Evolutionary conservation across 805 yeast species (phyloP).

Genomic region (Yarrowia deformans): DNA sequence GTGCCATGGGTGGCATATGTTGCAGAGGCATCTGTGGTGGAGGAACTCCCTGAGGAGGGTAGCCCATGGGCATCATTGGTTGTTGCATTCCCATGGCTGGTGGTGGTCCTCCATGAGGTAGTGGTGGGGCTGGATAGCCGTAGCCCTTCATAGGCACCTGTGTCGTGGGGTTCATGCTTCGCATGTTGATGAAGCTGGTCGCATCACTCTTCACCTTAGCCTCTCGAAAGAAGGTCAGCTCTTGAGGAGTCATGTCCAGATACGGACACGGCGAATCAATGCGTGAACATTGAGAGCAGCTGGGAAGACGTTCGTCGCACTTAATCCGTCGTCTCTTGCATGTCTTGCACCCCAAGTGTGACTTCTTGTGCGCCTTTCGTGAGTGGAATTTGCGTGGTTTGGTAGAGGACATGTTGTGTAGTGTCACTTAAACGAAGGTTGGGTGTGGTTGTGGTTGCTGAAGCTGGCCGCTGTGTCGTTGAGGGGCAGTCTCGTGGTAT

Average conservation of each 20-base stretch:
- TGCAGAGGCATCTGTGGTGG: slow-evolving; percentile 28
- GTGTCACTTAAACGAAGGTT: slow-evolving; percentile 4
- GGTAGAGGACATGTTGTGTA: slow-evolving; percentile 19
- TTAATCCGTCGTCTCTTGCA: slow-evolving; percentile 69
- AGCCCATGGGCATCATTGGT: slow-evolving; percentile 34
- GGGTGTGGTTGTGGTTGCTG: neutral
- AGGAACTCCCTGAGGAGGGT: slow-evolving; percentile 15
- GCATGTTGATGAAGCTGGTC: slow-evolving; percentile 36
- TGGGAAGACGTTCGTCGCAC: slow-evolving; percentile 70
- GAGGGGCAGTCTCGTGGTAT: neutral
- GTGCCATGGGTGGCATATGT: slow-evolving; percentile 24
- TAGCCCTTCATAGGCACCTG: slow-evolving; percentile 27
- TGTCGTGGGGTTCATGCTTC: slow-evolving; percentile 31
- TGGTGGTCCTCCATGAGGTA: slow-evolving; percentile 9
- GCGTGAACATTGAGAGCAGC: slow-evolving; percentile 62
- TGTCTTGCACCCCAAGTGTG: slow-evolving; percentile 77
- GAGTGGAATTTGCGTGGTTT: slow-evolving; percentile 50
- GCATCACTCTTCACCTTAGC: slow-evolving; percentile 33
- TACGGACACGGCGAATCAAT: slow-evolving; percentile 60
- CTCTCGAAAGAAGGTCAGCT: slow-evolving; percentile 51
- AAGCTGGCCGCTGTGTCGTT: slow-evolving; percentile 2
- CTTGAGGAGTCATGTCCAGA: slow-evolving; percentile 56
- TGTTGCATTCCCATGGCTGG: slow-evolving; percentile 14
- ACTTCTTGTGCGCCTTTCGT: slow-evolving; percentile 69
- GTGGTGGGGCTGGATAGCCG: slow-evolving; percentile 17